A percentile compares a stretch with the other conserved stretches of the same genome.
Evolutionary conservation across 176 grass and related monocot species (phyloP).

Genomic region (Carex kokanica): DNA sequence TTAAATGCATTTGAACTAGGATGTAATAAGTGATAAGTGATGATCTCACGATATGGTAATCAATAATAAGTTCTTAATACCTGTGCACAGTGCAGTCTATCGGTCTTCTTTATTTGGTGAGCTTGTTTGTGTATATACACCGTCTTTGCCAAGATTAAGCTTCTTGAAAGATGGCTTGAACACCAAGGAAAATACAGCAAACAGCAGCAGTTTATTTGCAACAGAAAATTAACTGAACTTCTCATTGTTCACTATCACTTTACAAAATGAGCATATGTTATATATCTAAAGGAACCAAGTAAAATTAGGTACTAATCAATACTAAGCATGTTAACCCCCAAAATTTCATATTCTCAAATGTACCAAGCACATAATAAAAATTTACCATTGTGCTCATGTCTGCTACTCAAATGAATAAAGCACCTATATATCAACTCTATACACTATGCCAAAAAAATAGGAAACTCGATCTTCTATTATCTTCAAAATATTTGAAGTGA

Average conservation of each 20-base stretch:
- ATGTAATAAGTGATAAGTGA: too few species aligned
- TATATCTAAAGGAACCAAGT: neutral
- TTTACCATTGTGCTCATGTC: neutral
- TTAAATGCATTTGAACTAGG: too few species aligned
- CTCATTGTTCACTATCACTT: neutral
- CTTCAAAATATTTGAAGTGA: slow-evolving; percentile 4
- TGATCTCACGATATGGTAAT: too few species aligned
- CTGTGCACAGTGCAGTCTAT: neutral
- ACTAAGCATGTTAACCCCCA: neutral
- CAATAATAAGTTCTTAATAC: neutral
- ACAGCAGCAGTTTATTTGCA: neutral
- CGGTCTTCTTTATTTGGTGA: neutral
- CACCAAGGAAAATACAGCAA: neutral
- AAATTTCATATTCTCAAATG: slow-evolving; percentile 21
- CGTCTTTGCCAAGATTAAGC: neutral
- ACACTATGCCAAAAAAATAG: neutral
- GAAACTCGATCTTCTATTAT: neutral
- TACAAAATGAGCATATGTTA: neutral
- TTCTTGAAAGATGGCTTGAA: neutral
- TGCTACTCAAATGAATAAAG: slow-evolving; percentile 2
- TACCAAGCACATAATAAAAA: slow-evolving; percentile 11
- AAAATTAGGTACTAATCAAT: neutral
- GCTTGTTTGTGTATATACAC: neutral
- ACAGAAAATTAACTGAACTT: neutral
- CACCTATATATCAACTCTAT: slow-evolving; percentile 8